Evolutionary conservation across 768 basidiomycete species (phyloP).

Genomic region (Scleroderma citrinum): DNA sequence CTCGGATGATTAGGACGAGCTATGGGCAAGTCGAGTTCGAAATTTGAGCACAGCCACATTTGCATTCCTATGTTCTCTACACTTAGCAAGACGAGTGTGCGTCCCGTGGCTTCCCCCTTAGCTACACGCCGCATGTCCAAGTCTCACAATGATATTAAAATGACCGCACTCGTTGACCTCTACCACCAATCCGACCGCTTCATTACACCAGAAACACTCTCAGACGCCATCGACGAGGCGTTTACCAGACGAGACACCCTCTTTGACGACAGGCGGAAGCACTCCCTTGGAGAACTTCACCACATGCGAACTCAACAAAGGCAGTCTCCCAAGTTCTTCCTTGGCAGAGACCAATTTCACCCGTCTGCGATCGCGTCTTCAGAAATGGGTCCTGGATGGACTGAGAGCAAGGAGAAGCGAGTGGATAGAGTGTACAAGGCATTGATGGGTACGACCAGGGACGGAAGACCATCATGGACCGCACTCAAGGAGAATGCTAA

Average conservation of each 20-base stretch:
- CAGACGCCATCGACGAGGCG: constrained; percentile 55
- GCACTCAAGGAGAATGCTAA: constrained; percentile 25
- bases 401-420: constrained; percentile 21
- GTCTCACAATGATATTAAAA: constrained; percentile 28
- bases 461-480: constrained; percentile 29
- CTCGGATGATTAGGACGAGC: too few relatives aligned
- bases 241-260: constrained; percentile 34
- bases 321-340: constrained; percentile 19
- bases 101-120: background rate
- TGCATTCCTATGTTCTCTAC: background rate
- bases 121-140: constrained; percentile 18
- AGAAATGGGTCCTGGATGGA: constrained; percentile 28
- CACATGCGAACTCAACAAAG: constrained; percentile 8
- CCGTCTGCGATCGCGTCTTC: constrained; percentile 7
- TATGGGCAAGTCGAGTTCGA: too few relatives aligned
- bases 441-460: constrained; percentile 23
- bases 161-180: constrained; percentile 69
- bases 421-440: constrained; percentile 18
- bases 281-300: constrained; percentile 11
- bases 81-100: background rate
- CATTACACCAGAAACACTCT: constrained; percentile 66
- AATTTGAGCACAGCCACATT: background rate
- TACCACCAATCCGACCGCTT: constrained; percentile 73
- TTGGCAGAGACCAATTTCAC: constrained; percentile 19
- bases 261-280: constrained; percentile 11